These are phyloP conservation scores for Eucalyptus pumila DNA, from an alignment of 345 rosid species.

Conservation along the genomic window DNA sequence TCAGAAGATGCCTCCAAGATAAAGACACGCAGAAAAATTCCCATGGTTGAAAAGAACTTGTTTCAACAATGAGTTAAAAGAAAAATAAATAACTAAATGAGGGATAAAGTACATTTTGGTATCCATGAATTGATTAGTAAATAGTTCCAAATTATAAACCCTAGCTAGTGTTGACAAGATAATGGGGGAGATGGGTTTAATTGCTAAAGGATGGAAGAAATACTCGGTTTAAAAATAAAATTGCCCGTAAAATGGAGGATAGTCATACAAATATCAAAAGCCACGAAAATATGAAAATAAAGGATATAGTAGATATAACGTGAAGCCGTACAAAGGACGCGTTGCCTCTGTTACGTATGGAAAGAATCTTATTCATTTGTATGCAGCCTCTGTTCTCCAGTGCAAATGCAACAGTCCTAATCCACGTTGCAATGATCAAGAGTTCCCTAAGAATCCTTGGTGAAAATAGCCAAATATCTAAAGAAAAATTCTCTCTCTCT, in stretches of 20 bases:
- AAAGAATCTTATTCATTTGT: neutral
- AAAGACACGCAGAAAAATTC: neutral
- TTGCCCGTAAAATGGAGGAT: neutral
- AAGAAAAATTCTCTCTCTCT: neutral
- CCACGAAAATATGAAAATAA: neutral
- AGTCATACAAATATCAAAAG: neutral
- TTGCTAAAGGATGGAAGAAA: neutral
- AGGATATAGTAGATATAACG: neutral
- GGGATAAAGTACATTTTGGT: neutral
- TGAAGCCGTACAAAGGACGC: neutral
- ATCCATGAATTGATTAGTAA: neutral
- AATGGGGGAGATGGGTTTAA: neutral
- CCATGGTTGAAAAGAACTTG: neutral
- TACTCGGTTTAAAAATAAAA: neutral
- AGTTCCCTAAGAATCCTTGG: neutral
- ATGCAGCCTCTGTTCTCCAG: neutral
- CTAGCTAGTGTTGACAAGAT: neutral
- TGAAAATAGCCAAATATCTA: neutral
- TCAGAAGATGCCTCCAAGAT: constrained; percentile 38
- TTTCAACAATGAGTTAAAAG: neutral
- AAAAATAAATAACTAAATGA: neutral
- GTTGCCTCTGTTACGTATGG: neutral
- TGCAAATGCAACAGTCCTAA: neutral
- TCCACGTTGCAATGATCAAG: neutral
- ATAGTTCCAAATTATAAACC: neutral